A percentile compares a stretch with the other conserved stretches of the same genome.
Conservation (phyloP, 768 basidiomycete genomes). For the Tulasnella sp. region DNA sequence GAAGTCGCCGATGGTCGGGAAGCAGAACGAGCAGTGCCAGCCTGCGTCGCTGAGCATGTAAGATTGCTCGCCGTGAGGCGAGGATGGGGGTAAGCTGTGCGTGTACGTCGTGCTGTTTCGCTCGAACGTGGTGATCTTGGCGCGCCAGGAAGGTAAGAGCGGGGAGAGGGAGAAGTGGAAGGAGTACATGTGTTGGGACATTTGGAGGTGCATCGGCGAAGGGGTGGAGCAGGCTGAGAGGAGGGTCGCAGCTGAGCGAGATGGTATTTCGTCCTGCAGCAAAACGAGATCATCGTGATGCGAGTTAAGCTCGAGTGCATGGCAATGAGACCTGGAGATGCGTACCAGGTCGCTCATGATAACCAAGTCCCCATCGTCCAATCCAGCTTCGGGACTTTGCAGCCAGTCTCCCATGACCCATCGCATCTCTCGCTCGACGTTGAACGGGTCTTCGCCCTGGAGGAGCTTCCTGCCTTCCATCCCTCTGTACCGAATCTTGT, state of each 20-base stretch:
- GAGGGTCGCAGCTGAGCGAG: slow-evolving; percentile 4
- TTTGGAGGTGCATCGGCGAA: slow-evolving; percentile 17
- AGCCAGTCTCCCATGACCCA: slow-evolving; percentile 14
- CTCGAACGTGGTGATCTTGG: slow-evolving; percentile 6
- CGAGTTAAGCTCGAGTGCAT: no score
- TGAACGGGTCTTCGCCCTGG: slow-evolving; percentile 24
- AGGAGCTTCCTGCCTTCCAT: not conserved
- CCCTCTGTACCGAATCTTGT: slow-evolving; percentile 20
- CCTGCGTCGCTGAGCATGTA: slow-evolving; percentile 26
- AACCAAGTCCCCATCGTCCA: slow-evolving; percentile 26
- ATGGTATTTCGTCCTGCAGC: slow-evolving; percentile 24
- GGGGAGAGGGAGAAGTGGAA: slow-evolving; percentile 23
- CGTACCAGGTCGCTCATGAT: slow-evolving; percentile 29
- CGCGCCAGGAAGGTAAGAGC: slow-evolving; percentile 19
- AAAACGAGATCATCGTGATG: no score
- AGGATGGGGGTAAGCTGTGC: slow-evolving; percentile 2
- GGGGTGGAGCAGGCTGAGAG: slow-evolving; percentile 11
- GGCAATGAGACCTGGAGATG: no score
- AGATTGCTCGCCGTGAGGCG: not conserved
- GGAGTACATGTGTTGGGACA: slow-evolving; percentile 25
- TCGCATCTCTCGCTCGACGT: slow-evolving; percentile 28
- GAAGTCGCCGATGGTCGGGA: slow-evolving; percentile 19
- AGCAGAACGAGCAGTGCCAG: slow-evolving; percentile 31
- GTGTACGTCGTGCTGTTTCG: slow-evolving; percentile 5
- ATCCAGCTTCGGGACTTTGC: not conserved